Evolutionary conservation across 1,284 basidiomycete species (phyloP).

Genomic region (Coniferiporia weirii): DNA sequence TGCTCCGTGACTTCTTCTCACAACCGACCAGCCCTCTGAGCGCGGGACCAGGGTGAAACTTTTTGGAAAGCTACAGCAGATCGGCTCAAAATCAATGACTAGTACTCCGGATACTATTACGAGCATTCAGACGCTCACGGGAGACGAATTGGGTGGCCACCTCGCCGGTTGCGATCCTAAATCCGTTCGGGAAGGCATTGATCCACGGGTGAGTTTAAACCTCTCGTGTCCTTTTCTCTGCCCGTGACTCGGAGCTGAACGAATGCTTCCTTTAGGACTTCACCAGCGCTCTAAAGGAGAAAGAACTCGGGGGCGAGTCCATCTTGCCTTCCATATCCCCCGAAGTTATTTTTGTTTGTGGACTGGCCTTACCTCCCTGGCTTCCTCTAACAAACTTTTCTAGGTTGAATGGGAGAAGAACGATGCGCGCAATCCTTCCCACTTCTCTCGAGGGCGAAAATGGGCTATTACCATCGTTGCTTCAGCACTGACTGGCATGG

Average conservation of each 20-base stretch:
- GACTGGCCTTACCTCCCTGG: not conserved
- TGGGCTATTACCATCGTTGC: slow-evolving; percentile 56
- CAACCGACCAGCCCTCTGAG: too few relatives aligned
- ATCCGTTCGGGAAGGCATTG: not conserved
- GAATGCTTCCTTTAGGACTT: slow-evolving; percentile 1
- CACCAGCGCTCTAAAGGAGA: slow-evolving; percentile 21
- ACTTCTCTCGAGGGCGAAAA: slow-evolving; percentile 46
- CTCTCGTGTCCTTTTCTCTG: not conserved
- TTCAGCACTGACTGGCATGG: slow-evolving; percentile 51
- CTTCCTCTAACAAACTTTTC: not conserved
- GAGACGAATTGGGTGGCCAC: not conserved
- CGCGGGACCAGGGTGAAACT: too few relatives aligned
- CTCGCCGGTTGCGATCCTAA: not conserved
- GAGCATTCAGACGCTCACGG: not conserved
- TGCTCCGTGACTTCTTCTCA: too few relatives aligned
- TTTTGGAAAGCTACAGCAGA: too few relatives aligned
- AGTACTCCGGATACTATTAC: not conserved
- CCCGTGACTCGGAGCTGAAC: too few relatives aligned
- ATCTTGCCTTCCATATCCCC: slow-evolving; percentile 9
- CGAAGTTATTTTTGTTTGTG: slow-evolving; percentile 29
- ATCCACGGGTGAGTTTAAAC: not conserved
- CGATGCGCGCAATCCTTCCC: slow-evolving; percentile 51
- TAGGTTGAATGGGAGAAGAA: slow-evolving; percentile 54
- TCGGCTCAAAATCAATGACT: not conserved
- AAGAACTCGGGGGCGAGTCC: slow-evolving; percentile 16